Evolutionary conservation across 495 filamentous ascomycete species (phyloP).

Genomic region (Aspergillus olivimuriae): DNA sequence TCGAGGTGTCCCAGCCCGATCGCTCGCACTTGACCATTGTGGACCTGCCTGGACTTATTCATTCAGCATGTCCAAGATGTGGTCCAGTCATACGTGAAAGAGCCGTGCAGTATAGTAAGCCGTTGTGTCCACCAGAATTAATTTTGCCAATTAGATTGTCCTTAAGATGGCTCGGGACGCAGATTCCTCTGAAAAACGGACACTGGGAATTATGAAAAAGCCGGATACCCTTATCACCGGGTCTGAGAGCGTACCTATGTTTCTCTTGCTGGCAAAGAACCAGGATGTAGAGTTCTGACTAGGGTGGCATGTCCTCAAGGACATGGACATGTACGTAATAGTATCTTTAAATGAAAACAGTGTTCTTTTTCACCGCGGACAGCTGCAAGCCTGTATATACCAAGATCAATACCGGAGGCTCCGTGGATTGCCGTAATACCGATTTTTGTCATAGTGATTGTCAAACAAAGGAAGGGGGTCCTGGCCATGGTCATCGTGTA

Average conservation of each 20-base stretch:
- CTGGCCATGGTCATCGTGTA: constrained; percentile 11
- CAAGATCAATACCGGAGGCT: constrained; percentile 3
- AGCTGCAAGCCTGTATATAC: not conserved
- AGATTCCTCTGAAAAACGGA: constrained; percentile 38
- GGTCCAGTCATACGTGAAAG: constrained; percentile 45
- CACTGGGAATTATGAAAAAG: constrained; percentile 47
- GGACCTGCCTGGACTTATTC: constrained; percentile 49
- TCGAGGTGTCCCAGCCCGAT: constrained; percentile 48
- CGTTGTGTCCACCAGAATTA: constrained; percentile 45
- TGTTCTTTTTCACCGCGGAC: too few relatives aligned
- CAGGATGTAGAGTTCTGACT: constrained; percentile 37
- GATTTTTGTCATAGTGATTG: constrained; percentile 4
- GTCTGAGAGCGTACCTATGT: constrained; percentile 33
- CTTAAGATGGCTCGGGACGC: constrained; percentile 37
- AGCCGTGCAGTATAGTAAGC: constrained; percentile 47
- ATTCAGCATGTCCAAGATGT: constrained; percentile 39
- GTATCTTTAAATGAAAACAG: too few relatives aligned
- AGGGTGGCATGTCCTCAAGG: constrained; percentile 48
- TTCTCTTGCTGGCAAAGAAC: constrained; percentile 38
- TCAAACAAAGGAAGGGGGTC: constrained; percentile 15
- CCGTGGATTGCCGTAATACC: constrained; percentile 2
- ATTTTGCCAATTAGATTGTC: constrained; percentile 44
- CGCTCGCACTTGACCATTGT: constrained; percentile 49
- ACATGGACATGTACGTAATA: constrained; percentile 39
- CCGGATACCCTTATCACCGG: constrained; percentile 38